These are phyloP conservation scores for Fusarium proliferatum DNA, from an alignment of 2,329 filamentous ascomycete species.

Conservation along the genomic window DNA sequence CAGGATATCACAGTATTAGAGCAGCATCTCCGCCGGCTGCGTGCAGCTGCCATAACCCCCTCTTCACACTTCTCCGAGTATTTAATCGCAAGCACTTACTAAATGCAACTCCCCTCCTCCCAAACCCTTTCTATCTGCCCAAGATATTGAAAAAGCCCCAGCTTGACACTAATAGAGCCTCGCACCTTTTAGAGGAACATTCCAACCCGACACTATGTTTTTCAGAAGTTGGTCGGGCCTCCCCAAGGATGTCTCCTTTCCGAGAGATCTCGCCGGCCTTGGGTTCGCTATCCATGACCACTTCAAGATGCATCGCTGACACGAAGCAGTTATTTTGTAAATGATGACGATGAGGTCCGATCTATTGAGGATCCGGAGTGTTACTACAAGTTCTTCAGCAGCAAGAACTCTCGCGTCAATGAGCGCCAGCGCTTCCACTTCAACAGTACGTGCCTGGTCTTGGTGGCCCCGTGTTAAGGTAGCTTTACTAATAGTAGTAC, in stretches of 20 bases:
- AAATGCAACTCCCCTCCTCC: not conserved
- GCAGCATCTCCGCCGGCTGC: conserved; percentile 6
- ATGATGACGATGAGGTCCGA: conserved; percentile 78
- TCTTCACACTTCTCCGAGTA: not conserved
- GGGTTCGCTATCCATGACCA: conserved; percentile 64
- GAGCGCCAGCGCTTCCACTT: conserved; percentile 78
- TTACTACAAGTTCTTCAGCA: conserved; percentile 80
- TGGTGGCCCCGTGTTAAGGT: not conserved
- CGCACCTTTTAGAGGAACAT: not conserved
- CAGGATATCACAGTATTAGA: not conserved
- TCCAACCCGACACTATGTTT: conserved; percentile 68
- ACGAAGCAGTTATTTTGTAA: conserved; percentile 77
- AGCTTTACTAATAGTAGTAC: not conserved
- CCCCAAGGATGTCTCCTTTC: conserved; percentile 76
- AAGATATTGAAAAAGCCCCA: not conserved
- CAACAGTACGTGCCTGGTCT: conserved; percentile 67
- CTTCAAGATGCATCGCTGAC: not conserved
- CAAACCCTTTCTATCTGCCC: not conserved
- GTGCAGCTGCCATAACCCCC: conserved; percentile 14
- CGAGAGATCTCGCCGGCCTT: conserved; percentile 73
- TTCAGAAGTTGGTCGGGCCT: conserved; percentile 75
- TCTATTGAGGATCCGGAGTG: conserved; percentile 73
- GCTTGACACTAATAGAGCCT: not conserved
- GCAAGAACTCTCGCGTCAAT: conserved; percentile 81
- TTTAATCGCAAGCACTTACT: conserved; percentile 4